phyloP scores from a whole-genome alignment of 495 filamentous ascomycete species.

The Aspergillus sclerotioniger region DNA sequence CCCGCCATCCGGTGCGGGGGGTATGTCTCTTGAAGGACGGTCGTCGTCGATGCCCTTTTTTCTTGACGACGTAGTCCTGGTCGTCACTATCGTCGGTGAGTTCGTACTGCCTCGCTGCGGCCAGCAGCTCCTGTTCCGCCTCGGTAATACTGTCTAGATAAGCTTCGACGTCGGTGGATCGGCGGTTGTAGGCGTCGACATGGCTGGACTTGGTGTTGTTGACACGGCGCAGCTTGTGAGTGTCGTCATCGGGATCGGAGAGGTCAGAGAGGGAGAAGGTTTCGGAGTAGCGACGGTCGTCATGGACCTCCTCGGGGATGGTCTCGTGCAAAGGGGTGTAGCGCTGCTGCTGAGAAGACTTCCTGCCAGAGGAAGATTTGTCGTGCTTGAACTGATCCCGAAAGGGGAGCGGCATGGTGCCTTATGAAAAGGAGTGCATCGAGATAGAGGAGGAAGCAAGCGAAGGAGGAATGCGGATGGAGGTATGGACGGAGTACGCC shows the following conservation, averaged over 20 bases:
- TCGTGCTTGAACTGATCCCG: neutral
- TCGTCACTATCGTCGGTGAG: conserved; percentile 16
- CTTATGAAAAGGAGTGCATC: neutral
- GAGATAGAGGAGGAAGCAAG: neutral
- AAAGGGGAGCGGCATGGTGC: neutral
- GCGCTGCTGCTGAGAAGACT: conserved; percentile 1
- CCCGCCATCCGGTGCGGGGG: conserved; percentile 15
- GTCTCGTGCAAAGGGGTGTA: conserved; percentile 13
- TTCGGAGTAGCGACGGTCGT: conserved; percentile 7
- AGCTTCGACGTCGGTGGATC: conserved; percentile 24
- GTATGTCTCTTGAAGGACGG: conserved; percentile 6
- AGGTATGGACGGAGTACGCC: no score
- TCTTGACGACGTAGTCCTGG: conserved; percentile 11
- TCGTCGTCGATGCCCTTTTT: conserved; percentile 7
- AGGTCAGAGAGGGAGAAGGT: conserved; percentile 14
- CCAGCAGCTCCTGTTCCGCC: conserved; percentile 26
- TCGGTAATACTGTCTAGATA: conserved; percentile 26
- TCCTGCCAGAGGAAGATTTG: neutral
- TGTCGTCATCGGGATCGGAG: conserved; percentile 10
- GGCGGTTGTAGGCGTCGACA: conserved; percentile 18
- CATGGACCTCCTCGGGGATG: conserved; percentile 21
- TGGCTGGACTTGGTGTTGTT: conserved; percentile 7
- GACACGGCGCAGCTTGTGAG: conserved; percentile 14
- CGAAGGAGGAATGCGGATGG: no score
- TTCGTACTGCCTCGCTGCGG: conserved; percentile 21